Evolutionary conservation across 345 rosid genomes (phyloP).

Genomic region (Gossypium turneri): DNA sequence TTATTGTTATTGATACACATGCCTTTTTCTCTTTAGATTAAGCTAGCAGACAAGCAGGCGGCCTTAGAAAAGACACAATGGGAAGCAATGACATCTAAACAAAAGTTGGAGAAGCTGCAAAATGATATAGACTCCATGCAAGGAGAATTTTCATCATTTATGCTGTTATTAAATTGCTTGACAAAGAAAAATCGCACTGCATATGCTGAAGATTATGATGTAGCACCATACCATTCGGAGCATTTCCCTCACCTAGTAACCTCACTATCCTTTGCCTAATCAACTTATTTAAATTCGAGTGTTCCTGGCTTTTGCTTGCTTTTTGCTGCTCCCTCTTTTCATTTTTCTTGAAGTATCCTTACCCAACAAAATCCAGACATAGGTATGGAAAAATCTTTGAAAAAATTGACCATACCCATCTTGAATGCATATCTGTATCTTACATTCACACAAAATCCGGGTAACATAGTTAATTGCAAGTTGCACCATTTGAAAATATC

Average conservation of each 20-base stretch:
- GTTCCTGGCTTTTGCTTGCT: background rate
- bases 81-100: constrained; percentile 73
- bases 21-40: constrained; percentile 41
- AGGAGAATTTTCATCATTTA: constrained; percentile 56
- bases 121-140: constrained; percentile 59
- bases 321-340: background rate
- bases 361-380: background rate
- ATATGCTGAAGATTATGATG: constrained; percentile 50
- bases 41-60: constrained; percentile 96
- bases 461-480: background rate
- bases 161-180: constrained; percentile 57
- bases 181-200: constrained; percentile 33
- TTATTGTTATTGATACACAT: background rate
- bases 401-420: background rate
- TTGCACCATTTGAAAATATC: background rate
- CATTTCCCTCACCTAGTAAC: constrained; percentile 61
- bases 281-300: background rate
- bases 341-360: background rate
- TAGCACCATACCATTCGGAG: constrained; percentile 45
- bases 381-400: background rate
- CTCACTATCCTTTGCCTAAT: background rate
- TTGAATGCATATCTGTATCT: background rate
- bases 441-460: background rate
- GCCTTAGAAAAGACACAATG: constrained; percentile 83
- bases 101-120: constrained; percentile 63